A percentile compares a stretch with the other conserved stretches of the same genome.
These are phyloP conservation scores for Populus simonii DNA, from an alignment of 345 rosid species.

Conservation along the genomic window DNA sequence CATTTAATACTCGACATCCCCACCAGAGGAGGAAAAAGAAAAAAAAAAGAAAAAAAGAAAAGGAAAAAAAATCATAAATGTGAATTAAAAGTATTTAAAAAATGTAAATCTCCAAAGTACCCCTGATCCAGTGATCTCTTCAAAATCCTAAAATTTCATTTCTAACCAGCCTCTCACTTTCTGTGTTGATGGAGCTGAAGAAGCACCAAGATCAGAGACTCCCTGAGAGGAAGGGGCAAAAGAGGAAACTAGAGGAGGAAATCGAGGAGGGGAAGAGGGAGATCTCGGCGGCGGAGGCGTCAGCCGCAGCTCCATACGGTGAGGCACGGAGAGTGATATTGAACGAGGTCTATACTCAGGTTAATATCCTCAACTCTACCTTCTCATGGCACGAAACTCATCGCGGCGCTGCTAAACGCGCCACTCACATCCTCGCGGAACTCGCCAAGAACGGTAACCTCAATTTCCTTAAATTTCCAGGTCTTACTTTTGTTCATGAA, in stretches of 20 bases:
- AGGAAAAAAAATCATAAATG: background rate
- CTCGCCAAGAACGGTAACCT: conserved; percentile 86
- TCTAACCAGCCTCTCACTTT: conserved; percentile 17
- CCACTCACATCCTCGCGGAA: conserved; percentile 95
- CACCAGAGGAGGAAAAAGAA: background rate
- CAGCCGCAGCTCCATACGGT: conserved; percentile 30
- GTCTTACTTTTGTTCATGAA: background rate
- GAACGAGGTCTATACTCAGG: conserved; percentile 68
- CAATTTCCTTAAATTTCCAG: background rate
- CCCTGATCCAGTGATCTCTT: conserved; percentile 40
- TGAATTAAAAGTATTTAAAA: background rate
- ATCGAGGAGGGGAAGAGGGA: conserved; percentile 44
- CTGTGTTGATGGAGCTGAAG: conserved; percentile 52
- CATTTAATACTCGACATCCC: background rate
- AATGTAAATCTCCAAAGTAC: conserved; percentile 37
- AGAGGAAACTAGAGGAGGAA: conserved; percentile 88
- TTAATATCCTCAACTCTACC: conserved; percentile 56
- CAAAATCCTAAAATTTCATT: conserved; percentile 25
- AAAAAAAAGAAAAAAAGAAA: background rate
- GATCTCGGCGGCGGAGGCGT: conserved; percentile 45
- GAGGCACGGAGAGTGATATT: conserved; percentile 61
- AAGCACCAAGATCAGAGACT: conserved; percentile 53
- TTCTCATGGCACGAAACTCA: conserved; percentile 89
- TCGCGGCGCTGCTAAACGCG: conserved; percentile 94
- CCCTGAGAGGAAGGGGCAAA: conserved; percentile 88